Conservation (phyloP, 1,139 yeast species). For the Scheffersomyces parashehatae region DNA sequence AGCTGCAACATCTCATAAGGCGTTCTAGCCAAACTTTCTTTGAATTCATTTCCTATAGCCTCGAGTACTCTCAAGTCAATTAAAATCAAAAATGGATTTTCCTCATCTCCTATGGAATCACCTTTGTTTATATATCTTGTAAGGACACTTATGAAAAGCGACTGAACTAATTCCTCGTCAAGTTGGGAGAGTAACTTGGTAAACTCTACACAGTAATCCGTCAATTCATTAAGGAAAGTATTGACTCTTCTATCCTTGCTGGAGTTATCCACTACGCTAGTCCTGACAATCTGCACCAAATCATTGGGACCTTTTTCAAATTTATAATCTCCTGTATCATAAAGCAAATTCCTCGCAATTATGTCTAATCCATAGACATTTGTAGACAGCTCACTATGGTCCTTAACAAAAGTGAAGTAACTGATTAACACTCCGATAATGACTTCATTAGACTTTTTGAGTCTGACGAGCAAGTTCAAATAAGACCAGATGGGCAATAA, state of each 20-base stretch:
- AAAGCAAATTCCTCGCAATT: constrained; percentile 46
- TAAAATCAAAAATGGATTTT: constrained; percentile 56
- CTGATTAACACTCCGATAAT: constrained; percentile 49
- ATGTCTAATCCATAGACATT: constrained; percentile 32
- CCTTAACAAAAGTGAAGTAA: constrained; percentile 41
- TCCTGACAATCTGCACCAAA: constrained; percentile 49
- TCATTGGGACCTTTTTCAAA: constrained; percentile 55
- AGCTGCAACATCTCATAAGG: constrained; percentile 61
- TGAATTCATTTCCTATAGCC: constrained; percentile 58
- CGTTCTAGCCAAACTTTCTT: constrained; percentile 59
- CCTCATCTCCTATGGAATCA: constrained; percentile 19
- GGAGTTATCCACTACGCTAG: constrained; percentile 9
- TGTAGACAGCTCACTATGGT: constrained; percentile 13
- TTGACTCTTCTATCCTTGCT: constrained; percentile 24
- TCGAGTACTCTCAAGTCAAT: constrained; percentile 68
- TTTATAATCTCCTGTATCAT: constrained; percentile 38
- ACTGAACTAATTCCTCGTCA: constrained; percentile 48
- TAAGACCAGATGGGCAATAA: constrained; percentile 62
- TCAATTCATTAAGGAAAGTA: constrained; percentile 48
- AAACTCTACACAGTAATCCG: constrained; percentile 49
- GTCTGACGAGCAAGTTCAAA: constrained; percentile 46
- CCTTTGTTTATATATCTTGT: constrained; percentile 55
- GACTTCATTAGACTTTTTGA: constrained; percentile 42
- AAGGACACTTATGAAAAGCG: constrained; percentile 53
- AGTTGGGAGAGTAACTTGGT: constrained; percentile 49